A percentile compares a stretch with the other conserved stretches of the same genome.
These are phyloP conservation scores for Styphnolobium japonicum DNA, from an alignment of 306 rosid species.

Conservation along the genomic window DNA sequence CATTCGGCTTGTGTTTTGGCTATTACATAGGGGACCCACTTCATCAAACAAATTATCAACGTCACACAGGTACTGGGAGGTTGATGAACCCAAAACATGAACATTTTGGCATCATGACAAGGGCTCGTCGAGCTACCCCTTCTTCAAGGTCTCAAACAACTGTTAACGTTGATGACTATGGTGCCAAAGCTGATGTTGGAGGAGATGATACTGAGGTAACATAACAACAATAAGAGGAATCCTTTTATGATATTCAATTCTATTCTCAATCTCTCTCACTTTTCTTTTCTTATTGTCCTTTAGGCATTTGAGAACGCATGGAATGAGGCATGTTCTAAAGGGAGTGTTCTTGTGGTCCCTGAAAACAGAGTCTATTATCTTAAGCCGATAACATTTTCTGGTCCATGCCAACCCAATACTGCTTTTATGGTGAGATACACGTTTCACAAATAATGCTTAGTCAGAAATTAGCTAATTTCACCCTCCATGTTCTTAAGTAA, in stretches of 20 bases:
- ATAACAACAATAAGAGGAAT: neutral
- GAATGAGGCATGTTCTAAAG: conserved; percentile 56
- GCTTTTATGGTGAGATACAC: conserved; percentile 48
- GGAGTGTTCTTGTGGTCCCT: conserved; percentile 51
- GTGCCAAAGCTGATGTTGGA: conserved; percentile 52
- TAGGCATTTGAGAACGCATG: conserved; percentile 75
- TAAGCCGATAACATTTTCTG: conserved; percentile 66
- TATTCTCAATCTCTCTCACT: neutral
- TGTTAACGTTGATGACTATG: conserved; percentile 57
- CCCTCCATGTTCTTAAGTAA: neutral
- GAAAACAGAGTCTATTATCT: conserved; percentile 38
- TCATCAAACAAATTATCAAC: neutral
- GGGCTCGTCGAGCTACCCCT: neutral
- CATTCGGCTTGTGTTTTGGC: conserved; percentile 35
- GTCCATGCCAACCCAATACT: conserved; percentile 60
- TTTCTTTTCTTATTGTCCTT: neutral
- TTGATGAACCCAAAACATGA: conserved; percentile 8
- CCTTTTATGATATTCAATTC: neutral
- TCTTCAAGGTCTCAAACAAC: neutral
- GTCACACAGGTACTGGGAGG: neutral
- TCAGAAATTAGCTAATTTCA: neutral
- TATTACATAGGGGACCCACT: conserved; percentile 15
- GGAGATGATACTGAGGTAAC: conserved; percentile 55
- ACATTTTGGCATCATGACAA: conserved; percentile 7
- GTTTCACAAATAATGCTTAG: neutral